A percentile compares a stretch with the other conserved stretches of the same genome.
phyloP scores from a whole-genome alignment of 2,329 filamentous ascomycete species.

The Ceratocystis harringtonii region DNA sequence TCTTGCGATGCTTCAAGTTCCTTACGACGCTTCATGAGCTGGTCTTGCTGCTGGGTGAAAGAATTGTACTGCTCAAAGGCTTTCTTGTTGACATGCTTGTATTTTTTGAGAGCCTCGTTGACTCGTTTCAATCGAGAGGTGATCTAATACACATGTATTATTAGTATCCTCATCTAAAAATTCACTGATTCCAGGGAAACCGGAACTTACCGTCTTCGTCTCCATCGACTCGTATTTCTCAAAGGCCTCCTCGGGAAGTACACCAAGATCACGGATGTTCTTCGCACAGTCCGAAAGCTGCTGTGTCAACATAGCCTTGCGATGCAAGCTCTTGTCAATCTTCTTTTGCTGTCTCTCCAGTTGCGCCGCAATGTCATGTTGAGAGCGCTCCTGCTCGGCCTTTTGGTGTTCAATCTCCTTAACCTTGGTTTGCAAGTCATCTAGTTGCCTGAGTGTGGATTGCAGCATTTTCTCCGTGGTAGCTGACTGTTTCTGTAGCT shows the following conservation, averaged over 20 bases:
- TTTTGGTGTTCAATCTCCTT: conserved; percentile 40
- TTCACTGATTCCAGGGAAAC: background rate
- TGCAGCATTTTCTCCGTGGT: conserved; percentile 53
- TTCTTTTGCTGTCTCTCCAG: conserved; percentile 79
- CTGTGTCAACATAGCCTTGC: conserved; percentile 63
- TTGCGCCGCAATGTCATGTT: conserved; percentile 58
- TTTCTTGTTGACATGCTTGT: conserved; percentile 97
- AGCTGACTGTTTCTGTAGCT: conserved; percentile 52
- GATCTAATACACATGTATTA: conserved; percentile 30
- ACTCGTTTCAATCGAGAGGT: conserved; percentile 68
- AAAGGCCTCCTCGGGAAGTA: conserved; percentile 85
- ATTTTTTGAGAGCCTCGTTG: conserved; percentile 87
- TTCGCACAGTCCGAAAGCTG: conserved; percentile 69
- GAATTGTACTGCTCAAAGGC: conserved; percentile 98
- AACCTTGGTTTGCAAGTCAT: conserved; percentile 34
- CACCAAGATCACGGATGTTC: conserved; percentile 84
- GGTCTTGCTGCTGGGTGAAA: conserved; percentile 84
- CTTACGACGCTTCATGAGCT: conserved; percentile 65
- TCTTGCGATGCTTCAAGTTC: conserved; percentile 76
- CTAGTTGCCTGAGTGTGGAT: conserved; percentile 61
- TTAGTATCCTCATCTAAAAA: background rate
- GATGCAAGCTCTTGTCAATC: conserved; percentile 83
- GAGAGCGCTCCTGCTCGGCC: conserved; percentile 51
- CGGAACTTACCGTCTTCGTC: conserved; percentile 49
- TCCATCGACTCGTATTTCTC: conserved; percentile 78